Evolutionary conservation across 176 grass and related monocot species (phyloP), one percentile per base, ranked within the genome.

Genomic region (Carex littledalei): DNA sequence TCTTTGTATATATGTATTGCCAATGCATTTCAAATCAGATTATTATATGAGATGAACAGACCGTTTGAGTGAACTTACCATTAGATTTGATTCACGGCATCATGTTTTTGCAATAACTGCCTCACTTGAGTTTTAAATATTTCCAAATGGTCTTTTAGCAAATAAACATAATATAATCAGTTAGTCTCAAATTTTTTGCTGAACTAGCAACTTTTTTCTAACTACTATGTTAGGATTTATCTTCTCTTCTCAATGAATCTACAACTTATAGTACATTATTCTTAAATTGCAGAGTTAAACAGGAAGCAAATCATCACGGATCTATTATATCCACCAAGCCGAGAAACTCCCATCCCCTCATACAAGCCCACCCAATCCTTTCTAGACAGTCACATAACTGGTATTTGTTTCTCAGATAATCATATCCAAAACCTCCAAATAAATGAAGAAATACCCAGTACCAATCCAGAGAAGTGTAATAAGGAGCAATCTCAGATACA

Each of bases 211-310:
- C 39, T 17, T 57, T 57, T 26, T 56, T 78, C 4, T 54, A 76
- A 78, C 13, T 31, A 34, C 15, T 1, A 78, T 78, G 50, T 78
- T 8, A 16, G 7, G 67, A 55, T 55, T 69, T 78, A 16, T 78
- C 47, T 78, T 73, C 70, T 24, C 37, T 50, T 10, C 70, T 78
- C 57, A 31, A 78, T 78, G 26, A 29, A 24, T 67, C 63, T 69
- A 29, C 14, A 69, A 83, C 81, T 68, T 29, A 29, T 11, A 49
- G 12, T 83, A 18, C 47, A 54, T 83, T 66, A 29, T 69, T 67
- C 58, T 67, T n/a, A 45, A 68, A 9, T 53, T 92, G 88, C 85
- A 99, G 93, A 87, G 66, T 72, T 89, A 47, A 89, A 91, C 78
- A 84, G 88, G 47, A 86, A 87, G 37, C 85, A 85, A 22, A 85